Percentiles rank a stretch among this genome's conserved stretches.
These are phyloP conservation scores for Pythium myriotylum DNA, from an alignment of 352 stramenopile genomes.

Conservation along the genomic window DNA sequence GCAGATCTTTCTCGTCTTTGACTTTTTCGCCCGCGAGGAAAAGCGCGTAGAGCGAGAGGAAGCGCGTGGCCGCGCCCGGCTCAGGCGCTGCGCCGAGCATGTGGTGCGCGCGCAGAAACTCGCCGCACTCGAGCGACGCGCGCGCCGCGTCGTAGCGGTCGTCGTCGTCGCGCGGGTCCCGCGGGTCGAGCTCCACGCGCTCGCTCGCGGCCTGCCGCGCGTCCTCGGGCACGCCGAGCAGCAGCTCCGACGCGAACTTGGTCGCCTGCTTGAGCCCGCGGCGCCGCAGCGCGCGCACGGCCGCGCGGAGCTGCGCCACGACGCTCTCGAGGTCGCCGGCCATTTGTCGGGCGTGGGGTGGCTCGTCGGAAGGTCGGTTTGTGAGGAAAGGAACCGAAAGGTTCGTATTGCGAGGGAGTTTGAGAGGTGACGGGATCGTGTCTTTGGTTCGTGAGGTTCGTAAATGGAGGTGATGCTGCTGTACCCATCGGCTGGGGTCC, in stretches of 20 bases:
- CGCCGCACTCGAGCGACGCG: constrained; percentile 67
- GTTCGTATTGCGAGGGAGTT: too few relatives aligned
- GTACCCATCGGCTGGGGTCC: too few relatives aligned
- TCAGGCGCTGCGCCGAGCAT: constrained; percentile 32
- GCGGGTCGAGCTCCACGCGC: constrained; percentile 18
- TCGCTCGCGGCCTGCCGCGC: constrained; percentile 17
- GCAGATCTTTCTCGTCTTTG: constrained; percentile 78
- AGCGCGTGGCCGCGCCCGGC: constrained; percentile 40
- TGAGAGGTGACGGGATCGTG: too few relatives aligned
- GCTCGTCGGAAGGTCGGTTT: too few relatives aligned
- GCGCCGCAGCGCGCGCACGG: constrained; percentile 49
- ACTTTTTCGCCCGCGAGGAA: constrained; percentile 84
- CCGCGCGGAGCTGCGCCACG: constrained; percentile 50
- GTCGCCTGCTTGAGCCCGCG: constrained; percentile 70
- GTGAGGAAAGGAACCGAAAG: too few relatives aligned
- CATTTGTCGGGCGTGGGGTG: too few relatives aligned
- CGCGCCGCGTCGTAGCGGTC: constrained; percentile 66
- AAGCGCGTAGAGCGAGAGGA: constrained; percentile 77
- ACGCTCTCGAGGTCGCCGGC: too few relatives aligned
- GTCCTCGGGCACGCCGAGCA: constrained; percentile 63
- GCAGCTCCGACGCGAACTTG: constrained; percentile 74
- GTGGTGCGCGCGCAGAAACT: constrained; percentile 78
- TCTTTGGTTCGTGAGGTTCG: too few relatives aligned
- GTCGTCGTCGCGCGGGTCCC: constrained; percentile 31
- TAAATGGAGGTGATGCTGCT: too few relatives aligned